Base-by-base conservation (phyloP, 371 early-diverging fungal genomes). In the Apophysomyces trapeziformis region DNA sequence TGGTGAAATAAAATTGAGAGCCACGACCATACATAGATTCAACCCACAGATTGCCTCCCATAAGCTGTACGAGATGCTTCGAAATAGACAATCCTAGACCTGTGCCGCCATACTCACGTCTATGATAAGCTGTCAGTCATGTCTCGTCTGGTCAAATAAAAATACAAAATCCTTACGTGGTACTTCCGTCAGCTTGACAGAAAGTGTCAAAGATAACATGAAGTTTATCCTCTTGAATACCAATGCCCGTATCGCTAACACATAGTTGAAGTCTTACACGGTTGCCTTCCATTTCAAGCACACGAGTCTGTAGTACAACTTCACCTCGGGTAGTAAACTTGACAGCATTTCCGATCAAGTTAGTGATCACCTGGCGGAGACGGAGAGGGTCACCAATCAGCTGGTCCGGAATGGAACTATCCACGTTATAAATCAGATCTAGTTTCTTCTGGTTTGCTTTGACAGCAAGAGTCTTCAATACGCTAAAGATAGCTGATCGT, bases 321-420 rank as follows among this genome's bases (percentile, higher is more conserved):
- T 82, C 82, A 36, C 93, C 95, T 50, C 85, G 76, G 0, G 86
- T 86, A 16, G 94, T 93, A 62, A 94, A 94, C 74, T 94, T 93
- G 67, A 95, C 85, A n/a, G 95, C 92, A 68, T 95, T 92, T 50
- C 91, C 91, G 26, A 92, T 90, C n/a, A 94, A 73, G 60, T 95
- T 92, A 13, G 91, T 93, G 65, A 95, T 85, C 21, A 94, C 88
- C 72, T 94, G 94, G 39, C 88, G 79, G 32, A 93, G 71, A 26
- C 95, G 82, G 38, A 88, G 77, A 38, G 91, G 90, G 75, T 95
- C 95, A 46, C 91, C 90, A n/a, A 92, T 78, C 3, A 91, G 62
- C 61, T 85, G 82, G 60, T 90, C 89, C 0, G 92, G 92, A 63
- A 90, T 87, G 14, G 80, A 76, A 37, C 85, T 78, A 35, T 92